Base-by-base conservation (phyloP, 192 early-diverging fungal species). In the Gryganskiella cystojenkinii region DNA sequence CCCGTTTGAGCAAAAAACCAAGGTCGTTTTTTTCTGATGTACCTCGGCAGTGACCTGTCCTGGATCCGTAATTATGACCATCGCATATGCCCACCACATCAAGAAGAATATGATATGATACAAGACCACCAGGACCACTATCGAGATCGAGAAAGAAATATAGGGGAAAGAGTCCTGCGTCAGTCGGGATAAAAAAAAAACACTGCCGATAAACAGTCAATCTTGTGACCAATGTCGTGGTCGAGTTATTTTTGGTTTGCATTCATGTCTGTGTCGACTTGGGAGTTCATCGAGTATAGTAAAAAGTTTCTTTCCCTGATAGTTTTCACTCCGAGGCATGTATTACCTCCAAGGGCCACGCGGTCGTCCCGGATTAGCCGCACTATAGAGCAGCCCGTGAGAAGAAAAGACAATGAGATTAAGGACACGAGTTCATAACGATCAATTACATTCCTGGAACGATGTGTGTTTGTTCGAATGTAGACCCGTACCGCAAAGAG, bases 11-110 rank as follows among this genome's bases (percentile, higher is more conserved):
- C 19, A 19, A 20, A 56, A 10, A 7, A 25, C 2, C 25, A 25
- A 34, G 20, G 31, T 2, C 6, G 20, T 3, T 45, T 27, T 30
- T 33, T 2, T 0, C 11, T 4, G 31, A 44, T 35, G 8, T 78
- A 78, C 74, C 56, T 78, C 74, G 8, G 60, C 27, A 1, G 45
- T 64, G 15, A 78, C 67, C 20, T 56, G 60, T 42, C 74, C 74
- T 30, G 74, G 74, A 34, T 78, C 74, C 8, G 56, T 59, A 5
- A 78, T 46, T 31, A 78, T 69, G 42, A 78, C 74, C 74, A 78
- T 78, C 7, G 27, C 55, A 55, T 78, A 78, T 1, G 74, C 52
- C 74, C 74, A 78, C 1, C 68, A 34, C 74, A 78, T 78, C 42
- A 78, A 17, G 24, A 78, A 11, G 50, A 78, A 64, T 0, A 47